phyloP scores from a whole-genome alignment of 495 filamentous ascomycete genomes.

The Trichocladium uniseriatum region DNA sequence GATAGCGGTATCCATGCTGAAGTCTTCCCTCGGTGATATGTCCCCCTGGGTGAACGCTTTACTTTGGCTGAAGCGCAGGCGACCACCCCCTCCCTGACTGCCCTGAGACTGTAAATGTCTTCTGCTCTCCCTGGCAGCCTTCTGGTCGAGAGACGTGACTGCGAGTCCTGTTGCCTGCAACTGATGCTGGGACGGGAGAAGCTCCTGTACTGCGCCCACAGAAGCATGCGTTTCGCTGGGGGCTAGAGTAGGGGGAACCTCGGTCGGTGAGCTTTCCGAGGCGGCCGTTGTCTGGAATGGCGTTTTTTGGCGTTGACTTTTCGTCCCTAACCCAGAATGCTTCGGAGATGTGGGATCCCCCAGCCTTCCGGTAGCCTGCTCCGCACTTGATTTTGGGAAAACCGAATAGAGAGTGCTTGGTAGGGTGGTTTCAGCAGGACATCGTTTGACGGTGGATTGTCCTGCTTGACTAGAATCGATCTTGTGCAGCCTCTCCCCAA shows the following conservation, averaged over 20 bases:
- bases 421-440: background rate
- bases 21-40: too few relatives aligned
- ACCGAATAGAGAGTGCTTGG: conserved; percentile 9
- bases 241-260: conserved; percentile 14
- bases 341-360: too few relatives aligned
- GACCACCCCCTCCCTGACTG: background rate
- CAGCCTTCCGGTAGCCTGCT: background rate
- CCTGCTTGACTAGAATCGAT: too few relatives aligned
- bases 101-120: background rate
- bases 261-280: too few relatives aligned
- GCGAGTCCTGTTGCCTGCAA: conserved; percentile 41
- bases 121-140: background rate
- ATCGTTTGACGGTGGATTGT: too few relatives aligned
- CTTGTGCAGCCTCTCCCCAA: too few relatives aligned
- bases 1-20: too few relatives aligned
- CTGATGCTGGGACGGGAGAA: conserved; percentile 37
- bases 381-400: conserved; percentile 9
- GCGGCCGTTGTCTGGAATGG: too few relatives aligned
- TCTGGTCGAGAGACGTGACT: conserved; percentile 40
- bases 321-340: too few relatives aligned
- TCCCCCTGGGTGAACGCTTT: too few relatives aligned
- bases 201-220: conserved; percentile 35
- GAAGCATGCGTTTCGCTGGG: conserved; percentile 27
- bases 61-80: too few relatives aligned
- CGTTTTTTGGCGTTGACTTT: conserved; percentile 21